A percentile compares a stretch with the other conserved stretches of the same genome.
These are phyloP conservation scores for Xerocomellus amylosporus DNA, from an alignment of 768 basidiomycete genomes.

Conservation along the genomic window DNA sequence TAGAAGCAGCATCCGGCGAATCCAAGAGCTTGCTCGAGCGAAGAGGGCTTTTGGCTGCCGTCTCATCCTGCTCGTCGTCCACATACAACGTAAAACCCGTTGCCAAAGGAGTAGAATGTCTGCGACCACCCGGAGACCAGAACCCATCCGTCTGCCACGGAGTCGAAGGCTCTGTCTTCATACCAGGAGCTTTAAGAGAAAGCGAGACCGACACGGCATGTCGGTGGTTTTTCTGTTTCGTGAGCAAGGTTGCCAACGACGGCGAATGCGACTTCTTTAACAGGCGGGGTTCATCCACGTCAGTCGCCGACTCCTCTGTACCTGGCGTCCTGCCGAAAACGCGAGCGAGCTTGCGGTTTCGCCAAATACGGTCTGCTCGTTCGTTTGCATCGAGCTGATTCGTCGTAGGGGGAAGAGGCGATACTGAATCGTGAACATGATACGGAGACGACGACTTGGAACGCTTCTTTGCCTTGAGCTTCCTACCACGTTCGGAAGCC, in stretches of 20 bases:
- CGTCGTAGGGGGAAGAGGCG: conserved; percentile 57
- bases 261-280: conserved; percentile 25
- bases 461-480: conserved; percentile 22
- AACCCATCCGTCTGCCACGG: conserved; percentile 38
- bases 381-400: conserved; percentile 63
- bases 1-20: conserved; percentile 26
- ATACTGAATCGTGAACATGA: conserved; percentile 6
- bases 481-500: conserved; percentile 36
- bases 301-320: conserved; percentile 34
- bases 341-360: conserved; percentile 75
- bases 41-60: not conserved
- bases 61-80: conserved; percentile 8
- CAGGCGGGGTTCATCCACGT: conserved; percentile 25
- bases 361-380: conserved; percentile 69
- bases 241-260: conserved; percentile 27
- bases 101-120: conserved; percentile 56
- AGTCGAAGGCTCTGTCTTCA: conserved; percentile 23
- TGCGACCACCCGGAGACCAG: conserved; percentile 35
- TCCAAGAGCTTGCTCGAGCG: conserved; percentile 10
- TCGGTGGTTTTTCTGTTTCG: conserved; percentile 31
- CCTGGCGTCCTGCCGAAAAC: conserved; percentile 71
- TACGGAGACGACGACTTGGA: conserved; percentile 31
- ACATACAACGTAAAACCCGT: conserved; percentile 39
- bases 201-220: conserved; percentile 33
- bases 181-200: conserved; percentile 18